Base-by-base conservation (phyloP, 2,329 filamentous ascomycete species). In the Neoscytalidium dimidiatum region DNA sequence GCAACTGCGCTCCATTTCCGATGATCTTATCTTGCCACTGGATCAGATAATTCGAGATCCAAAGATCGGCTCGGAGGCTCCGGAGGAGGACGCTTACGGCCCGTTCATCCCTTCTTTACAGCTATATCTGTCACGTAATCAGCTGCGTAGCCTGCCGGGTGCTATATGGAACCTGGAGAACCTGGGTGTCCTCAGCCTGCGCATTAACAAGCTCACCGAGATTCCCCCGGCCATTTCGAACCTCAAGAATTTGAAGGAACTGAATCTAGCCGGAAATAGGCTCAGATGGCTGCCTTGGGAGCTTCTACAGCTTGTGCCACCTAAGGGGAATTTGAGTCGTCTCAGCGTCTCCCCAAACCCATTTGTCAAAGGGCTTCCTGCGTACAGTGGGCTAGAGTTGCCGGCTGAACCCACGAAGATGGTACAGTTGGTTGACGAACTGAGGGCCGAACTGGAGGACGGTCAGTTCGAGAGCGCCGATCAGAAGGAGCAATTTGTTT, bases 251-350 rank as follows among this genome's bases (percentile, higher is more conserved):
- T 80, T 92, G 3, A 78, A 80, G 58, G 83, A 86, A 58, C 82
- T 92, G 43, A 92, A 91, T 69, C 70, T 92, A 8, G 85, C 88
- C 0, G 84, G 89, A 62, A 92, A 92, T 67, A 75, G 78, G 4
- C 78, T 92, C 11, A 81, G 80, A 6, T 84, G 79, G 66, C 79
- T 92, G 1, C 90, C 90, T 0, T 84, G 81, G 63, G 88, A 91
- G 71, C 77, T 92, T 0, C 78, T 91, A 0, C 75, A 84, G 26
- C 79, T 91, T 2, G 74, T 90, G 21, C 38, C 62, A 62, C 48
- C 69, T 65, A 75, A 78, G 33, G 71, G 75, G 9, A 81, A 80
- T 21, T 78, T 90, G n/a, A 73, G 75, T 13, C 80, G 80, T 4
- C 75, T 91, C n/a, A 80, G 79, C 28, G 69, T 89, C 2, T 83